phyloP scores from a whole-genome alignment of 139 green algal genomes.

The Tetratostichococcus sp. region DNA sequence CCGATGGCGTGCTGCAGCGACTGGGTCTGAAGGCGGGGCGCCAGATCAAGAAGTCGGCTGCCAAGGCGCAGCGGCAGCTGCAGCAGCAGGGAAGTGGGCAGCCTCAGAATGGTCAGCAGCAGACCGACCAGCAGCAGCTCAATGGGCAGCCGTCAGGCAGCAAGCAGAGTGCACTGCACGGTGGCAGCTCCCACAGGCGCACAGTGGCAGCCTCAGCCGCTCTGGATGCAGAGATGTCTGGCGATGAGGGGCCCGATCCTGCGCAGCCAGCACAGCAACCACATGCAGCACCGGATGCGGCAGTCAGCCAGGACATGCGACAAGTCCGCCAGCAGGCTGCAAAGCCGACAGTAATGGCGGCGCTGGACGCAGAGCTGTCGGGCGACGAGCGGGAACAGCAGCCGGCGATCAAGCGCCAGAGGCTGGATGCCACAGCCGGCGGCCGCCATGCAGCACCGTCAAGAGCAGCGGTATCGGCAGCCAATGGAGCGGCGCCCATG shows the following conservation, averaged over 20 bases:
- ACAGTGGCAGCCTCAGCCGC: too few relatives aligned
- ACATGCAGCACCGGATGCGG: too few relatives aligned
- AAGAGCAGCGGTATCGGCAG: too few relatives aligned
- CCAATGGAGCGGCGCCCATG: too few relatives aligned
- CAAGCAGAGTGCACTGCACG: not conserved
- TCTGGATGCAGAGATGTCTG: too few relatives aligned
- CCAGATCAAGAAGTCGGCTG: not conserved
- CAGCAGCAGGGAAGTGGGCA: not conserved
- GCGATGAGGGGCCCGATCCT: not conserved
- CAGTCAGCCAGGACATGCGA: too few relatives aligned
- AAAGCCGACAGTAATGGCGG: too few relatives aligned
- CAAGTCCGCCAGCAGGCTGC: too few relatives aligned
- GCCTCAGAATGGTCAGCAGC: conserved; percentile 2
- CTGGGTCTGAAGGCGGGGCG: conserved; percentile 44
- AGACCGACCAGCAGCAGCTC: conserved; percentile 9
- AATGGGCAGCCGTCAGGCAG: conserved; percentile 3
- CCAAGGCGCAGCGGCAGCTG: not conserved
- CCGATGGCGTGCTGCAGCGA: conserved; percentile 52
- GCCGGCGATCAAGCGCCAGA: conserved; percentile 3
- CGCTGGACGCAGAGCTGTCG: too few relatives aligned
- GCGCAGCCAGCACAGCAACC: too few relatives aligned
- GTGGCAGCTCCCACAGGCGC: too few relatives aligned
- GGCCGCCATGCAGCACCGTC: not conserved
- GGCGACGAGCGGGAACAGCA: not conserved
- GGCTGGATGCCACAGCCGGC: not conserved